Base-by-base conservation (phyloP, 163 green algal species). In the Coccomyxa subellipsoidea region DNA sequence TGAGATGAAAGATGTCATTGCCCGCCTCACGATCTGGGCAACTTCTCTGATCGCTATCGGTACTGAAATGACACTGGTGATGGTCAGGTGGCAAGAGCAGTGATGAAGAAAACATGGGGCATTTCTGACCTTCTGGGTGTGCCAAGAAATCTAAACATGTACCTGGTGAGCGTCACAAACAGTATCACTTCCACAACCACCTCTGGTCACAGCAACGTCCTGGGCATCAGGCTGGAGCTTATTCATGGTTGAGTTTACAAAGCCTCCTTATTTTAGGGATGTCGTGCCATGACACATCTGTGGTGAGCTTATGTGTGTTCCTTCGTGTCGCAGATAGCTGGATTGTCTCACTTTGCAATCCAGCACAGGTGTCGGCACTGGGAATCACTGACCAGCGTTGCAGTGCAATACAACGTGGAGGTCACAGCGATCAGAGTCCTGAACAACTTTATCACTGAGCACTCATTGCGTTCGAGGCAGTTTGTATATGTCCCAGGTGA, bases 401-500 rank as follows among this genome's bases (percentile, higher is more conserved):
- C 70, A 40, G 70, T 77, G 70, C 70, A 77, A 1, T 53, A 77
- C 27, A 27, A n/a, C 32, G 32, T 34, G 2, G 70, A 77, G 12
- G 32, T 39, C 4, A 27, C 34, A 23, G 70, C 70, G n/a, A 38
- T 77, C 32, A 38, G 70, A 38, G 34, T 38, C 7, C 70, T 77
- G 31, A 77, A 77, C 21, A 77, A 77, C 70, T 23, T 77, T 8
- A 77, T 39, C 32, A 47, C n/a, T 77, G 70, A 77, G 27, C 32
- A 77, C 34, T 38, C 70, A 8, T 23, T 77, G 32, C 31, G 70
- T n/a, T 77, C 70, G 8, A 38, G 70, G 70, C 27, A 47, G 21
- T 40, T 29, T 27, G 70, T 77, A 2, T 77, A 53, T 40, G 70
- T 77, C 1, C 70, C 70, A 77, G 70, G 70, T 40, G 70, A 27